phyloP scores from a whole-genome alignment of 2,329 filamentous ascomycete species.

The Aspergillus hiratsukae region DNA sequence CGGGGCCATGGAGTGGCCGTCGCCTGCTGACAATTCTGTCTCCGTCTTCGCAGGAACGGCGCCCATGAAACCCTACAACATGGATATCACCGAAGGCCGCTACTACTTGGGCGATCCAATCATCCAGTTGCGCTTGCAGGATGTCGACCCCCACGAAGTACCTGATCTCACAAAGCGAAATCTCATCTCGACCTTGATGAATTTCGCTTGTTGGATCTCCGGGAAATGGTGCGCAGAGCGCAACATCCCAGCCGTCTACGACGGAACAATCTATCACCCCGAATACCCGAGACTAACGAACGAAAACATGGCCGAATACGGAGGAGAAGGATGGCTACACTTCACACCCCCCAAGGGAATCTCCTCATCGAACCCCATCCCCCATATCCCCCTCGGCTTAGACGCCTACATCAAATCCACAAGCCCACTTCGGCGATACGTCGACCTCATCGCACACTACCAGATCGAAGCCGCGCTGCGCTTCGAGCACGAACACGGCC shows the following conservation, averaged over 20 bases:
- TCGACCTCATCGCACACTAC: slow-evolving; percentile 59
- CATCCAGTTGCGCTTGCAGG: slow-evolving; percentile 30
- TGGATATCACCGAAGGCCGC: slow-evolving; percentile 26
- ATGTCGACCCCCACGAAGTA: slow-evolving; percentile 33
- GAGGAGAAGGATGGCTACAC: slow-evolving; percentile 36
- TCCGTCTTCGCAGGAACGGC: slow-evolving; percentile 23
- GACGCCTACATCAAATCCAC: slow-evolving; percentile 55
- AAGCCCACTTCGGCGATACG: slow-evolving; percentile 57
- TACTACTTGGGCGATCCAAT: slow-evolving; percentile 41
- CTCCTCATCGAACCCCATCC: slow-evolving; percentile 44
- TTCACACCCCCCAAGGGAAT: slow-evolving; percentile 35
- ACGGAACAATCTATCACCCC: slow-evolving; percentile 35
- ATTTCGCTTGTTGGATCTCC: slow-evolving; percentile 45
- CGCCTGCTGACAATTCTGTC: slow-evolving; percentile 14
- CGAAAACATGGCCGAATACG: slow-evolving; percentile 40
- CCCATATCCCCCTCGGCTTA: slow-evolving; percentile 50
- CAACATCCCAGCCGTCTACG: slow-evolving; percentile 33
- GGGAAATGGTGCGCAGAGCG: slow-evolving; percentile 33
- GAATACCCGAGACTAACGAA: slow-evolving; percentile 38
- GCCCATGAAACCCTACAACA: slow-evolving; percentile 23
- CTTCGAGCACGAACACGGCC: slow-evolving; percentile 47
- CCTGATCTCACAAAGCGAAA: slow-evolving; percentile 35
- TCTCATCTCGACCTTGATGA: slow-evolving; percentile 49
- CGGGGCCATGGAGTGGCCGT: slow-evolving; percentile 36
- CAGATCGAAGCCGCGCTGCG: slow-evolving; percentile 60